Evolutionary conservation across 139 green algal species (phyloP), one percentile per base, ranked within the genome.

Genomic region (Pseudopediastrum boryanum): DNA sequence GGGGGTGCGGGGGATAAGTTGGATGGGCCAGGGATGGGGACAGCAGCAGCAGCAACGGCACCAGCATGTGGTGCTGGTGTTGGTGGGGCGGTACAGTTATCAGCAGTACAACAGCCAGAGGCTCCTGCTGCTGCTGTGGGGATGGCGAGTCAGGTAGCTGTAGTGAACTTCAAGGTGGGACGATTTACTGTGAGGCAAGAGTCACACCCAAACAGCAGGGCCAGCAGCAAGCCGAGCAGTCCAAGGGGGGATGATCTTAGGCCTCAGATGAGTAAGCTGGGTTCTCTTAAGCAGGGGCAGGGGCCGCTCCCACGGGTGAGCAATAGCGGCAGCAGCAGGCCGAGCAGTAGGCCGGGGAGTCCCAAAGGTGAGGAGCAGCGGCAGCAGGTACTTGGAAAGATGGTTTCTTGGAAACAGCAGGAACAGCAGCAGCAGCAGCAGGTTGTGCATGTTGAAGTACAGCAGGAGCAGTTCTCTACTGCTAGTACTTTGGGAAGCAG

Each of bases 181-280:
- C 50, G 70, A 2, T 77, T 77, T n/a, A 41, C 44, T 2, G 70
- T 77, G 33, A 51, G 29, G 31, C 70, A 77, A 7, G 70, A 77
- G 23, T n/a, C n/a, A n/a, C n/a, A n/a, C 21, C 25, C n/a, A 41
- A 76, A 50, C 46, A 50, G 36, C 46, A 75, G 61, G 16, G 23
- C 39, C 63, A 71, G 12, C 36, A 77, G 70, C 70, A 66, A 39
- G 70, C 36, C 70, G 33, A 52, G 33, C 16, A 77, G 70, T 31
- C 70, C 70, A 1, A 38, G 50, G 10, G 70, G 4, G 6, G 35
- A 77, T 21, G 48, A 76, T 76, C 33, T 8, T 10, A 23, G 8
- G 42, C 23, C 31, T 0, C 35, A 38, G 23, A 23, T 50, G 9
- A 77, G 70, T 41, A 77, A 58, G 36, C 31, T 77, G 51, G 70